These are phyloP conservation scores for Rhododendron ovatum DNA, from an alignment of 148 eudicot species.

Conservation along the genomic window DNA sequence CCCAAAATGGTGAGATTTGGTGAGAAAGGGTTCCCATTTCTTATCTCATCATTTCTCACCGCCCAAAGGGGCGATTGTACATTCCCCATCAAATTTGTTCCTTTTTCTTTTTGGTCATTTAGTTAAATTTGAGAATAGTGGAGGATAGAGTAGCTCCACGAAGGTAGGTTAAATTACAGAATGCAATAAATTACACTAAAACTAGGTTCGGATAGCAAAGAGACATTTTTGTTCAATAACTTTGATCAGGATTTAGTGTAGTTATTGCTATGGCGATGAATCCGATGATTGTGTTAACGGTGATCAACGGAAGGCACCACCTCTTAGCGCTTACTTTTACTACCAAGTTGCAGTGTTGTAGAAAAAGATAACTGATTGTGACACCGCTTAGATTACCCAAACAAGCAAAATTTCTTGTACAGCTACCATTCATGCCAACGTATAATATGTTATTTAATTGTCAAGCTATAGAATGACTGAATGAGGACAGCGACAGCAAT, in stretches of 20 bases:
- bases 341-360: background rate
- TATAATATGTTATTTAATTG: background rate
- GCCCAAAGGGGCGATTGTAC: background rate
- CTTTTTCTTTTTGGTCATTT: background rate
- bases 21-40: background rate
- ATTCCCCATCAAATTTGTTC: background rate
- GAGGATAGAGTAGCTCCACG: background rate
- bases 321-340: background rate
- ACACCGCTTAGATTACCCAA: background rate
- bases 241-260: background rate
- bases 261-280: background rate
- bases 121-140: background rate
- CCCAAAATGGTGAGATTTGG: background rate
- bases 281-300: background rate
- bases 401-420: background rate
- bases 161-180: background rate
- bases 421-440: background rate
- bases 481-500: background rate
- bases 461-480: background rate
- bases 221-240: background rate
- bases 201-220: background rate
- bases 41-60: background rate
- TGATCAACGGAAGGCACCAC: background rate
- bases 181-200: background rate
- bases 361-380: slow-evolving; percentile 7